Evolutionary conservation across 371 early-diverging fungal species (phyloP), one percentile per base, ranked within the genome.

Genomic region (Apophysomyces sp.): DNA sequence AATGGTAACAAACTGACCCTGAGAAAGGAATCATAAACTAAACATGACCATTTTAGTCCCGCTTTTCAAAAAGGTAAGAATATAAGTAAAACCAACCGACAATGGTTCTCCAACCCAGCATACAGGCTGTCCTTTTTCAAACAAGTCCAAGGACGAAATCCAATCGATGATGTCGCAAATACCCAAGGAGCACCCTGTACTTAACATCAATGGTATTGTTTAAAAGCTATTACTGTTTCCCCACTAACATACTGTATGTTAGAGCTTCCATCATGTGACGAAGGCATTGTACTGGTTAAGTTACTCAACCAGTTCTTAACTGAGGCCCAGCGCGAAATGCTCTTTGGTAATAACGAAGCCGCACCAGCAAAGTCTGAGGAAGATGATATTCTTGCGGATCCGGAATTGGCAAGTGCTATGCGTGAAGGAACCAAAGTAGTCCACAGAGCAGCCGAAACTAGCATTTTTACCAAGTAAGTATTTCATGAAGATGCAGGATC

Each of bases 351-450:
- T 28, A 44, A 55, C 12, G 61, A 53, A 52, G 51, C 34, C 21
- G 53, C 27, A 7, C 16, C 37, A 4, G 51, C 37, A 30, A 41
- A 37, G 29, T 41, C 51, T 12, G 16, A 40, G 18, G 54, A 61
- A 15, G 24, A 18, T 12, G 60, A 63, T 15, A 36, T 54, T 9
- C 61, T 74, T 9, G 71, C 68, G 39, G 62, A 74, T 24, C 74
- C 74, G 30, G 69, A 75, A 56, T 49, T 77, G 18, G 77, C 77
- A 15, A 55, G 61, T 55, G 69, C 67, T 31, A 73, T 77, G 77
- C 65, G 74, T 39, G 82, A 84, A 72, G 79, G 82, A n/a, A 84
- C 84, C 60, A 80, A 80, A 64, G 75, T 62, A 57, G 71, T 84
- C 28, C 84, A 84, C 60, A 68, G 73, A 52, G 77, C 75, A 31